These are phyloP conservation scores for Galeopsis tetrahit DNA, from an alignment of 257 asterid genomes.

Conservation along the genomic window DNA sequence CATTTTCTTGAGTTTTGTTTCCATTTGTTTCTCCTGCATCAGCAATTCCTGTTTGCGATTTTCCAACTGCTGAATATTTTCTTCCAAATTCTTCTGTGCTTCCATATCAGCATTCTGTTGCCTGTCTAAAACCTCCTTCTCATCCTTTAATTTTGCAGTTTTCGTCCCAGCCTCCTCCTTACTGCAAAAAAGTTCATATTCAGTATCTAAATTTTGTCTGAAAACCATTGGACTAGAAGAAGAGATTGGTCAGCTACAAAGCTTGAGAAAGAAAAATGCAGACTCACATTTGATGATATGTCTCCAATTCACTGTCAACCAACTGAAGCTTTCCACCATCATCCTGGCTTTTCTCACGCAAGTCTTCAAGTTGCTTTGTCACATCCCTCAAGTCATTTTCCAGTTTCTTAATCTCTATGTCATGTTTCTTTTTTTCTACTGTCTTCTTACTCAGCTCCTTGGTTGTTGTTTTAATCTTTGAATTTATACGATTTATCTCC, in stretches of 20 bases:
- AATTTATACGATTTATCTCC: conserved; percentile 75
- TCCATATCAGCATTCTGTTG: conserved; percentile 93
- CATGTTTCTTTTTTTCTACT: conserved; percentile 77
- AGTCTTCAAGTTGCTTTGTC: conserved; percentile 75
- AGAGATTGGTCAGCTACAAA: conserved; percentile 23
- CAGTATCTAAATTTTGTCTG: conserved; percentile 19
- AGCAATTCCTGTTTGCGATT: conserved; percentile 87
- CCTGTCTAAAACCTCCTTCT: conserved; percentile 94
- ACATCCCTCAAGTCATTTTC: conserved; percentile 79
- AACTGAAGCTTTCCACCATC: conserved; percentile 92
- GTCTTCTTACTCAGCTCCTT: conserved; percentile 81
- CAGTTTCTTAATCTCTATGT: conserved; percentile 74
- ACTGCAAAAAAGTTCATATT: conserved; percentile 51
- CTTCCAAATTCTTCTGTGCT: conserved; percentile 87
- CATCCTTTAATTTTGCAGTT: conserved; percentile 92
- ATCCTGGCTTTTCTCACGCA: conserved; percentile 78
- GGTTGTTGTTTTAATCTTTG: conserved; percentile 71
- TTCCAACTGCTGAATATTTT: conserved; percentile 88
- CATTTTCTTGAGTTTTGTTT: conserved; percentile 70
- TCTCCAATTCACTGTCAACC: conserved; percentile 94
- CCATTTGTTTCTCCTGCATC: conserved; percentile 90
- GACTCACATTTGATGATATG: conserved; percentile 90
- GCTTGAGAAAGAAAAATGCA: conserved; percentile 26
- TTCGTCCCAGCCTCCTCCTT: conserved; percentile 97
- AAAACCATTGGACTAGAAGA: conserved; percentile 24